Evolutionary conservation across 495 filamentous ascomycete genomes (phyloP), one percentile per base, ranked within the genome.

Genomic region (Penicillium pancosmium): DNA sequence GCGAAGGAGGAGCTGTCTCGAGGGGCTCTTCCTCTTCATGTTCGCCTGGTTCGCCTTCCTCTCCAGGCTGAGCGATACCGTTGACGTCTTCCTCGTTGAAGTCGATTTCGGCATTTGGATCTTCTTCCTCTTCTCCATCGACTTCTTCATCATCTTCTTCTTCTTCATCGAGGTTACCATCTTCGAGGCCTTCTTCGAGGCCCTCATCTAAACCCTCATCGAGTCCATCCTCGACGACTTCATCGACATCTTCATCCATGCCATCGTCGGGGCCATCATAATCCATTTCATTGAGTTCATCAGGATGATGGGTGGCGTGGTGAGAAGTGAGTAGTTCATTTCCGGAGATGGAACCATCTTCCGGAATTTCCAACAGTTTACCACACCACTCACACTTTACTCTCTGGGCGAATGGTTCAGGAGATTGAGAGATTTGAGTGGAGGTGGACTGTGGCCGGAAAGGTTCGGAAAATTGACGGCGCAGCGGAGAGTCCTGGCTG

Each of bases 381-480:
- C 73, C 72, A 62, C 76, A 80, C 68, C 67, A 74, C n/a, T 61
- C 55, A 50, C 75, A 80, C 52, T 73, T 75, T 2, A 70, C 27
- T 11, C 55, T 55, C 15, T 59, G 57, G 9, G 62, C 56, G 3
- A 68, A 46, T 19, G 67, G 73, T 33, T 73, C 62, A 6, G 74
- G 73, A 9, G 77, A 78, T 8, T 70, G 71, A 4, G 74, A 74
- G 19, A 71, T 66, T 50, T 74, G 68, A 43, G 70, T 69, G 40
- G 77, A 77, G 23, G 68, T 74, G 60, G 72, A 74, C 23, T 60
- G 70, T 21, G 69, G 63, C 46, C 73, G 71, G 35, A 73, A 58
- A 48, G 73, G 74, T 49, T 80, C 77, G 62, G 77, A 78, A 62
- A 78, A 75, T 63, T 76, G 73, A 63, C 74, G 74, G 69, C 70